Evolutionary conservation across 331 rosid genomes (phyloP), one percentile per base, ranked within the genome.

Genomic region (Rhamnella rubrinervis): DNA sequence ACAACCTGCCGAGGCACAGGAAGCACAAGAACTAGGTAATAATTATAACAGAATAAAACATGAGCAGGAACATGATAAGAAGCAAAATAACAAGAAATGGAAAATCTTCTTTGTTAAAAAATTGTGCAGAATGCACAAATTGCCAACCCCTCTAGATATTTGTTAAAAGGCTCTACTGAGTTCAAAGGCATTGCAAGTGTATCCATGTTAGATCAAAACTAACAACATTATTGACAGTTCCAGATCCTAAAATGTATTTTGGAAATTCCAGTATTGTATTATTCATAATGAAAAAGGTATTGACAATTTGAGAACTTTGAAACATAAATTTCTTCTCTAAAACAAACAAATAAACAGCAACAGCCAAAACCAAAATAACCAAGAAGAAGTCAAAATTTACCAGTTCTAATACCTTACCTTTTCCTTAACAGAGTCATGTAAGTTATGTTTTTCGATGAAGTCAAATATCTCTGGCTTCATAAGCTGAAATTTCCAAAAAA

Each of bases 381-480:
- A 68, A 31, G 35, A 31, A 31, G 35, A 69, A 70, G 61, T 46
- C 25, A 71, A n/a, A 65, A 44, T 63, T 51, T 21, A 35, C 62
- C 61, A 5, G 59, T 66, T 70, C 65, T 19, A 16, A 26, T 18
- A 65, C 23, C 68, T 80, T 91, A 91, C 98, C 98, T 95, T 91
- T 58, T 88, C 98, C 61, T 84, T 88, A 74, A 89, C 83, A 58
- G 83, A 83, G 65, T 95, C 95, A 1, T 91, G 92, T 55, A 95
- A 77, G 81, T 86, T 87, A 82, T 95, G 84, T 61, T 85, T 87
- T 53, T 89, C 96, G 28, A 95, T 89, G 84, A 95, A 95, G 82
- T 90, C 95, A 87, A 95, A 95, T 72, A 86, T 78, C 72, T 81
- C 97, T 72, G 97, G 98, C 78, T 86, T 89, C 90, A 89, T 51